Percentiles rank a stretch among this genome's conserved stretches.
Conservation (phyloP, 2,329 filamentous ascomycete species). For the Aspergillus luchuensis region DNA sequence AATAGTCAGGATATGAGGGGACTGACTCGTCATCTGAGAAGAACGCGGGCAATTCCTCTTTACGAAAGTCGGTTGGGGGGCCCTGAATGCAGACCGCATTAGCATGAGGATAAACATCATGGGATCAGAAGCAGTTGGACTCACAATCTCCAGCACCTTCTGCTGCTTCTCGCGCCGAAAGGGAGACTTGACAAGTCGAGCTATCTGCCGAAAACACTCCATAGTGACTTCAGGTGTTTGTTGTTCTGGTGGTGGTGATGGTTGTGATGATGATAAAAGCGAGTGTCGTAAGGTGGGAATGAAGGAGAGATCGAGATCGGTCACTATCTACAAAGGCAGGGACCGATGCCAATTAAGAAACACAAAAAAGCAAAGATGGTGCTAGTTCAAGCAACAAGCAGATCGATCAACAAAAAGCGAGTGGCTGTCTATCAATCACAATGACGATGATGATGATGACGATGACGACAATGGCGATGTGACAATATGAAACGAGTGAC, state of each 20-base stretch:
- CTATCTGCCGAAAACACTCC: conserved; percentile 42
- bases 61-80: conserved; percentile 47
- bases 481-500: conserved; percentile 17
- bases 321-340: conserved; percentile 17
- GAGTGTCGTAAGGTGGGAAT: background rate
- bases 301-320: conserved; percentile 7
- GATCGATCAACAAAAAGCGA: conserved; percentile 9
- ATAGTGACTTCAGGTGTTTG: conserved; percentile 21
- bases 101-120: background rate
- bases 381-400: background rate
- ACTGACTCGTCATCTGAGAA: conserved; percentile 45
- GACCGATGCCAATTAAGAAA: conserved; percentile 15
- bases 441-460: no score
- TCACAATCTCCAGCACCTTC: conserved; percentile 40
- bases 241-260: background rate
- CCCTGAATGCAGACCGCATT: conserved; percentile 31
- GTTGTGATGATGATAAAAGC: no score
- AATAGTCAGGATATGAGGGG: conserved; percentile 16
- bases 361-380: conserved; percentile 1
- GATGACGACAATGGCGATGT: no score
- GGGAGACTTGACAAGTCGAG: conserved; percentile 36
- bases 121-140: conserved; percentile 6
- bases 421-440: background rate
- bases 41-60: conserved; percentile 43
- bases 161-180: conserved; percentile 34